Conservation (phyloP, 306 rosid species). For the Vicia villosa region DNA sequence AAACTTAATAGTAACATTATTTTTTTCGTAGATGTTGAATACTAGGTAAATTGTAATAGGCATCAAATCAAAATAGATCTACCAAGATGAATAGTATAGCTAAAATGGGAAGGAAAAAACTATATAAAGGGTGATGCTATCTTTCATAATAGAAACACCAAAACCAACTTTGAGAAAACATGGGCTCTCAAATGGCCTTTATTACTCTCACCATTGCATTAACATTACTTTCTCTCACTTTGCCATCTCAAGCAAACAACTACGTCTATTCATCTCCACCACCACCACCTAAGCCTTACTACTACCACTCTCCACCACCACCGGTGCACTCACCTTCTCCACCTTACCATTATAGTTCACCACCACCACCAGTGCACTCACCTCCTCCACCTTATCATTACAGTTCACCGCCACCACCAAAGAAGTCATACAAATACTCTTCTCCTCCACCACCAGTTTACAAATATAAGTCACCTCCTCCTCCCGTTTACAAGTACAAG, state of each 20-base stretch:
- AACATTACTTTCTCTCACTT: slow-evolving; percentile 40
- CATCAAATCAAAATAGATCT: not conserved
- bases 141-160: slow-evolving; percentile 28
- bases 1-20: not conserved
- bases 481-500: slow-evolving; percentile 14
- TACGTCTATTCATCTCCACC: slow-evolving; percentile 53
- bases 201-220: slow-evolving; percentile 43
- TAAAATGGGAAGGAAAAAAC: slow-evolving; percentile 37
- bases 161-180: slow-evolving; percentile 39
- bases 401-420: slow-evolving; percentile 29
- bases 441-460: slow-evolving; percentile 21
- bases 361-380: slow-evolving; percentile 27
- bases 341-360: slow-evolving; percentile 31
- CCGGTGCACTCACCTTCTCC: slow-evolving; percentile 23
- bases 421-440: not conserved
- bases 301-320: slow-evolving; percentile 31
- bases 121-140: slow-evolving; percentile 49
- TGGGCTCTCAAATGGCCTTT: slow-evolving; percentile 53
- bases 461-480: slow-evolving; percentile 19
- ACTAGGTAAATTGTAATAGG: not conserved
- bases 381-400: slow-evolving; percentile 32
- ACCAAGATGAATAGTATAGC: slow-evolving; percentile 29
- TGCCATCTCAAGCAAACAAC: slow-evolving; percentile 35
- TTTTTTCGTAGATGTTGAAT: not conserved
- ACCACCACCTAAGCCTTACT: slow-evolving; percentile 27